Conservation (phyloP, 129 eudicot genomes). For the Flaveria trinervia region DNA sequence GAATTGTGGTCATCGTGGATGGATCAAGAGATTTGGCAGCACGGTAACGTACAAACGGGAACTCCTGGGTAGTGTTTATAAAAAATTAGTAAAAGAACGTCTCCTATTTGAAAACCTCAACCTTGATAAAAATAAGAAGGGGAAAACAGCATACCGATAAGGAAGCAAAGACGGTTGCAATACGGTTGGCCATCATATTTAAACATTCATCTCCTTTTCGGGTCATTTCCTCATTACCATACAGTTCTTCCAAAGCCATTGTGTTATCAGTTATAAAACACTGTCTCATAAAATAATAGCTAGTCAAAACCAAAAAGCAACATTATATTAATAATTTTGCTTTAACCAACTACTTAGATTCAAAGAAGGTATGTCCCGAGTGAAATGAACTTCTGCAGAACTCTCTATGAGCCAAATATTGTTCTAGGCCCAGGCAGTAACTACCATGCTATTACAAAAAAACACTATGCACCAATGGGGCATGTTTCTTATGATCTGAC, state of each 20-base stretch:
- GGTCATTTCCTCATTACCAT: conserved; percentile 71
- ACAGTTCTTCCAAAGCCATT: conserved; percentile 81
- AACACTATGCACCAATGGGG: conserved; percentile 7
- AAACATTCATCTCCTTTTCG: conserved; percentile 67
- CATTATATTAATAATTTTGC: not conserved
- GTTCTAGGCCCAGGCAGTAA: conserved; percentile 1
- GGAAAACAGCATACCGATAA: conserved; percentile 53
- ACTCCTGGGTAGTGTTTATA: conserved; percentile 59
- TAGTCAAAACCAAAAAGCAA: conserved; percentile 25
- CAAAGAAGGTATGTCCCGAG: not conserved
- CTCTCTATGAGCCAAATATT: conserved; percentile 17
- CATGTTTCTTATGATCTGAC: not conserved
- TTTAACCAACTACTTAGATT: conserved; percentile 3
- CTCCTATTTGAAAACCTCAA: conserved; percentile 9
- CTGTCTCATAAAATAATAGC: conserved; percentile 36
- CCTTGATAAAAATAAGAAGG: conserved; percentile 22
- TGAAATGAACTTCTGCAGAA: not conserved
- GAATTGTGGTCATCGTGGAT: conserved; percentile 78
- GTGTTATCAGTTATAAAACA: conserved; percentile 82
- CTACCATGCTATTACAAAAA: conserved; percentile 16
- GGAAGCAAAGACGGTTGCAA: conserved; percentile 94
- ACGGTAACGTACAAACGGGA: conserved; percentile 93
- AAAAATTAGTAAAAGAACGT: not conserved
- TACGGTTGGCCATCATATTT: conserved; percentile 75
- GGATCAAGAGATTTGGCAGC: conserved; percentile 91